Conservation (phyloP, 225 moss, liverwort and hornwort genomes). For the Pseudoscleropodium purum region DNA sequence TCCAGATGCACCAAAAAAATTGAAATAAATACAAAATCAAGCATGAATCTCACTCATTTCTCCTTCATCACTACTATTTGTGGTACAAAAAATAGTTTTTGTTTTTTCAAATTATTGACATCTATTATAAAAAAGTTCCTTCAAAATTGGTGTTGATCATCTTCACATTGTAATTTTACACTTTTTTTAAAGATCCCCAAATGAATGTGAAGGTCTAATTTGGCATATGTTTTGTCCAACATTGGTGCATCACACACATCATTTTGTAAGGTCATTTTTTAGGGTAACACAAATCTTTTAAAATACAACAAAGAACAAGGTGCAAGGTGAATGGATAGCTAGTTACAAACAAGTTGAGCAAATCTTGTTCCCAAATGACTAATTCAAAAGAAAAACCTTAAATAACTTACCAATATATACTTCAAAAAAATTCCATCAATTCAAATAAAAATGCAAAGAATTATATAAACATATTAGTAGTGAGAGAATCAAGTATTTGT, state of each 20-base stretch:
- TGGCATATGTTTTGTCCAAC: background rate
- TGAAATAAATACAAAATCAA: background rate
- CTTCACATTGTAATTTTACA: too few relatives aligned
- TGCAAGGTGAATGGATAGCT: rapidly evolving
- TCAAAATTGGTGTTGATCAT: background rate
- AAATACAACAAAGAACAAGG: background rate
- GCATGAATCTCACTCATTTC: background rate
- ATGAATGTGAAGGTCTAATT: background rate
- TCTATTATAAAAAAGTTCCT: rapidly evolving
- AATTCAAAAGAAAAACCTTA: background rate
- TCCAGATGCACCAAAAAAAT: background rate
- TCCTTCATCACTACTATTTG: rapidly evolving
- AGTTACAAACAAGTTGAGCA: rapidly evolving
- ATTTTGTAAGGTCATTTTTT: background rate
- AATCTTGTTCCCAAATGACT: background rate
- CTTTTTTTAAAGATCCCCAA: rapidly evolving
- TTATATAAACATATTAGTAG: too few relatives aligned
- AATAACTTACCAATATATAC: background rate
- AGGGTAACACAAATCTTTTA: background rate
- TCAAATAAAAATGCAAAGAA: background rate
- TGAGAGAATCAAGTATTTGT: rapidly evolving
- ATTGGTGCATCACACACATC: background rate
- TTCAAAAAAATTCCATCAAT: background rate
- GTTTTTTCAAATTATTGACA: background rate
- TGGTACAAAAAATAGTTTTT: background rate